Conservation (phyloP, 352 stramenopile genomes). For the Phytophthora crassamura region DNA sequence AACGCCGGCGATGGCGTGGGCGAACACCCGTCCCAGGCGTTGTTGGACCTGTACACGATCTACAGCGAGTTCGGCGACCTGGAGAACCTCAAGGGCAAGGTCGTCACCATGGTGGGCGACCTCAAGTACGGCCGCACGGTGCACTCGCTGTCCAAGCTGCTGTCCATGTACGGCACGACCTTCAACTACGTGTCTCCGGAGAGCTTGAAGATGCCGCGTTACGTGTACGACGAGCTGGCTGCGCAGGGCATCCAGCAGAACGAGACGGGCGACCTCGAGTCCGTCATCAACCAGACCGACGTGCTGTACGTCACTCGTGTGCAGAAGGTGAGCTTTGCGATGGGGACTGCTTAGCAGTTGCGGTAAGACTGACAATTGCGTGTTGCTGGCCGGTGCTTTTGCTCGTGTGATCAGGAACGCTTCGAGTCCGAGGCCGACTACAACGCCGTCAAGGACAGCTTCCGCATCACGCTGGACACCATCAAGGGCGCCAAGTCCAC, state of each 20-base stretch:
- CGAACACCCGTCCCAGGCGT: conserved; percentile 98
- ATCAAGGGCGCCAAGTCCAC: conserved; percentile 87
- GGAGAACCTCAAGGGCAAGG: conserved; percentile 78
- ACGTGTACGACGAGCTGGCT: conserved; percentile 79
- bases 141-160: conserved; percentile 96
- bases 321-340: conserved; percentile 76
- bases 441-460: conserved; percentile 94
- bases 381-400: not conserved
- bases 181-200: conserved; percentile 95
- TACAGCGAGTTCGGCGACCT: conserved; percentile 86
- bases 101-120: conserved; percentile 98
- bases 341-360: not conserved
- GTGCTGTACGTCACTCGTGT: conserved; percentile 99
- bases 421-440: conserved; percentile 96
- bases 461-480: conserved; percentile 73
- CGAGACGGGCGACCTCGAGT: conserved; percentile 83
- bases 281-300: conserved; percentile 93
- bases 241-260: conserved; percentile 86
- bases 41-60: conserved; percentile 99
- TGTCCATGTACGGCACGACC: conserved; percentile 91
- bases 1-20: conserved; percentile 97
- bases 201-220: conserved; percentile 85
- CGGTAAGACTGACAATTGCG: conserved; percentile 1
- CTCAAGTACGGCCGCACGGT: conserved; percentile 99
- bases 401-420: conserved; percentile 79